Evolutionary conservation across 2,329 filamentous ascomycete species (phyloP), one percentile per base, ranked within the genome.

Genomic region (Xylariaceae sp.): DNA sequence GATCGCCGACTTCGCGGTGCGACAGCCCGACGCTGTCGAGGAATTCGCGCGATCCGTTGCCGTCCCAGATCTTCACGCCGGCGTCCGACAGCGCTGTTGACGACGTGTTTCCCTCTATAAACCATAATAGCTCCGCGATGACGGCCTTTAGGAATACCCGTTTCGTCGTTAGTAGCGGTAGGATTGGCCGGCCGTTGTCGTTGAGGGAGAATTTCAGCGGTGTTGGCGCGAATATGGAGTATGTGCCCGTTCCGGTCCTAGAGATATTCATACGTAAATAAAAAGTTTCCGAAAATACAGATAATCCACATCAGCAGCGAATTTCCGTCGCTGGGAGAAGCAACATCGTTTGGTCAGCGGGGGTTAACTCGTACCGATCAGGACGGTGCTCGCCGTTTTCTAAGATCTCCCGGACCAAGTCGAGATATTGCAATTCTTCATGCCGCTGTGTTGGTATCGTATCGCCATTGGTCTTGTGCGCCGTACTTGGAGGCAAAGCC

Each of bases 1-100:
- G 78, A 67, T 99, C 94, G 60, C 94, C 94, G 18, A 86, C 88
- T 49, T 84, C 89, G 55, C 92, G 89, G 68, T 96, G 85, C 0
- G 79, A 77, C 6, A 97, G 80, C 0, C 92, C 92, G 1, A 94
- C 81, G 58, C 78, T 85, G 75, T 99, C 92, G 36, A 99, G 87
- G 70, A 88, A 97, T 66, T 85, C 87, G 64, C 94, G 88, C 44
- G 86, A 91, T 41, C 92, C 94, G 69, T 99, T 99, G 65, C 92
- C 92, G 69, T 99, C 94, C 94, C 94, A 99, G 70, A 99, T 99
- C 73, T 95, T 95, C 66, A 99, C 85, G 29, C 91, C 90, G 1
- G 86, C 84, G 12, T 85, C 84, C 55, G 83, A 86, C 2, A 99
- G 84, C 0, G 90, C 77, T 3, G 83, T 74, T 1, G 89, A 92